Base-by-base conservation (phyloP, 768 basidiomycete species). In the Nidula microcarpa region DNA sequence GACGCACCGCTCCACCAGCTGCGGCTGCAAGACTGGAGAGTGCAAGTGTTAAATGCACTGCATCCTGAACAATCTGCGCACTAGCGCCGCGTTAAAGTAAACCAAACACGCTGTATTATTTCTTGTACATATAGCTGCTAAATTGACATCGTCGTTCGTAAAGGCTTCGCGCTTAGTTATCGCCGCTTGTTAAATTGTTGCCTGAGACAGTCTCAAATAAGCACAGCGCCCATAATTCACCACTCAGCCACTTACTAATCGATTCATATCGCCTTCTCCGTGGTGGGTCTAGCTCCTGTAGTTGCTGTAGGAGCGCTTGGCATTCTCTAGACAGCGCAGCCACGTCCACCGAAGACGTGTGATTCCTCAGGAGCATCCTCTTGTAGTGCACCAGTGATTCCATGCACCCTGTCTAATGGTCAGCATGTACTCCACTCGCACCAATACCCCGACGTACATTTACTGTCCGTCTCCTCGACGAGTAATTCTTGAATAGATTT, bases 371-470 rank as follows among this genome's bases (percentile, higher is more conserved):
- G 30, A 93, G 68, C n/a, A 93, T 68, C 30, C 73, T 76, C 62
- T 87, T 87, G 70, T 97, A 97, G 60, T 90, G 81, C 1, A 94
- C 85, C 36, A 97, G 77, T 0, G 92, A 91, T 61, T 96, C 94
- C 79, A 98, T 85, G 64, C 94, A 96, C 95, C 95, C 95, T 97
- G 55, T 23, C 23, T 34, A 16, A 46, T 46, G 43, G 51, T 39
- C 33, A 49, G 55, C 30, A 35, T 47, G 53, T 39, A 43, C 48
- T 30, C 6, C 52, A 33, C 33, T 8, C 43, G 34, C 32, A 17
- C 5, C 16, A 14, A 41, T 11, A 16, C 58, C 16, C 1, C 7
- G 13, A 52, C 85, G 51, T 64, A 92, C 94, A 98, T 78, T 93
- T 96, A 59, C 92, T 91, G 60, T 96, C 93, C 1, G 94, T 87